Evolutionary conservation across 2,329 filamentous ascomycete genomes (phyloP).

Genomic region (Allantophomopsis lycopodina): DNA sequence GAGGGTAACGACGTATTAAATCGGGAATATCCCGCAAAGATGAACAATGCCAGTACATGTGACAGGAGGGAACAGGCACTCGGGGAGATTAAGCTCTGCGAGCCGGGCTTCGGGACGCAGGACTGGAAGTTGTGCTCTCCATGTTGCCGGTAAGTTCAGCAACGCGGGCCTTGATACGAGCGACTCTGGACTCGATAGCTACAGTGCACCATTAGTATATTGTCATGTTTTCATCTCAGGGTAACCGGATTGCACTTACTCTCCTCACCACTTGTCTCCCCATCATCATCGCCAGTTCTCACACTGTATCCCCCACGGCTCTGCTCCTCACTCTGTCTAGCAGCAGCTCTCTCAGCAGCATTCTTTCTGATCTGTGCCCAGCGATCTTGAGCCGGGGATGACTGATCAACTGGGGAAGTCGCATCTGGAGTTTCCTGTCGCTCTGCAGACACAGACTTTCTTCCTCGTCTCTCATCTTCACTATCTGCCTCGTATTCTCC

Average conservation of each 20-base stretch:
- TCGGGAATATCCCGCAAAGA: background rate
- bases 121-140: constrained; percentile 28
- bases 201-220: background rate
- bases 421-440: constrained; percentile 20
- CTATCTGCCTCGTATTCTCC: constrained; percentile 27
- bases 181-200: constrained; percentile 94
- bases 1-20: background rate
- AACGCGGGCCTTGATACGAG: constrained; percentile 93
- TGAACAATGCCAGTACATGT: background rate
- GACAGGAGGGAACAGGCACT: background rate
- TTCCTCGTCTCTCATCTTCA: constrained; percentile 23
- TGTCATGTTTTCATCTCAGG: constrained; percentile 11
- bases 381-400: constrained; percentile 48
- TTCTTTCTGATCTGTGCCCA: constrained; percentile 97
- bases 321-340: constrained; percentile 52
- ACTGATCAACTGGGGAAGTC: constrained; percentile 14
- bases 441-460: constrained; percentile 34
- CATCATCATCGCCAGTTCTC: constrained; percentile 55
- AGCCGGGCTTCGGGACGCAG: constrained; percentile 3
- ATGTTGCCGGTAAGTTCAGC: constrained; percentile 84
- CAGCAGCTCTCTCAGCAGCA: constrained; percentile 66
- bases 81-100: constrained; percentile 3
- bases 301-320: constrained; percentile 37
- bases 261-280: constrained; percentile 92
- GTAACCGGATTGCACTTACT: constrained; percentile 42